These are phyloP conservation scores for Prunus mume DNA, from an alignment of 306 rosid genomes.

Conservation along the genomic window DNA sequence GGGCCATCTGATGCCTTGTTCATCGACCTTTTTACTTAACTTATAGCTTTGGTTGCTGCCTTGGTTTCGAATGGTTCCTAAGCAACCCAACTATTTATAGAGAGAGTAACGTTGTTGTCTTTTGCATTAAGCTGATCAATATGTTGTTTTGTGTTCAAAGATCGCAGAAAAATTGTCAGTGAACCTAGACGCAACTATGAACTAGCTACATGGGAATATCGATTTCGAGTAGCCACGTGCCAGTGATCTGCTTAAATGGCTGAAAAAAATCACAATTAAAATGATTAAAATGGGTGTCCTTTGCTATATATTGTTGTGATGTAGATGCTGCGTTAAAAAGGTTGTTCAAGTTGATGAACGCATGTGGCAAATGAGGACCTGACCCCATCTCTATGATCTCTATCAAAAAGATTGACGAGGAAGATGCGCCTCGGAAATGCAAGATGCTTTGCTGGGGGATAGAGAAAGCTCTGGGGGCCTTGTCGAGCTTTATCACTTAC, in stretches of 20 bases:
- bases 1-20: background rate
- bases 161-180: background rate
- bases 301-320: background rate
- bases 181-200: slow-evolving; percentile 50
- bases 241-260: background rate
- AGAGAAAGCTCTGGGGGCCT: too few relatives aligned
- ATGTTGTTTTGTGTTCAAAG: background rate
- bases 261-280: too few relatives aligned
- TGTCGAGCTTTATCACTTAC: too few relatives aligned
- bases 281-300: too few relatives aligned
- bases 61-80: background rate
- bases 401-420: background rate
- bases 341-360: background rate
- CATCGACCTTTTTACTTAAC: background rate
- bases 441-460: background rate
- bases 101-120: background rate
- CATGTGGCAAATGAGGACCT: background rate
- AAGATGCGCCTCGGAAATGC: background rate
- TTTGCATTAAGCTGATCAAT: background rate
- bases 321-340: background rate
- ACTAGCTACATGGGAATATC: slow-evolving; percentile 1
- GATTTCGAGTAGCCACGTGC: background rate
- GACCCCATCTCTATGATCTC: background rate
- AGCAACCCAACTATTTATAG: background rate
- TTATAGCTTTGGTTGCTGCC: background rate